Percentiles rank a stretch among this genome's conserved stretches.
These are phyloP conservation scores for Colletotrichum shisoi DNA, from an alignment of 2,329 filamentous ascomycete species.

Conservation along the genomic window DNA sequence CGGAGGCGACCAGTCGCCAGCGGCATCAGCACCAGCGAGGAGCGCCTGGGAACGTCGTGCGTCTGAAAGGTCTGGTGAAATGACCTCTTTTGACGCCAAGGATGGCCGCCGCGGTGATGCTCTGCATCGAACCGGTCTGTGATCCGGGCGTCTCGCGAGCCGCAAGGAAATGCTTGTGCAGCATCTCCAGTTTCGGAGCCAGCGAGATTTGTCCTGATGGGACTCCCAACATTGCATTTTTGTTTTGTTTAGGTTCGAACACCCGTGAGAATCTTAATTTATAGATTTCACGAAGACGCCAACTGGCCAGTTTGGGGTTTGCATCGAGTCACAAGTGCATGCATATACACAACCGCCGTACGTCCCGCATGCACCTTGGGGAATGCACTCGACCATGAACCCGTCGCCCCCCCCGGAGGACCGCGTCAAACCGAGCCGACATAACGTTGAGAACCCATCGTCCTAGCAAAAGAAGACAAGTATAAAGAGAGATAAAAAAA, in stretches of 20 bases:
- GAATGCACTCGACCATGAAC: not conserved
- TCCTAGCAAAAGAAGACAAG: too few species aligned
- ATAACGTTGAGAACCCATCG: not conserved
- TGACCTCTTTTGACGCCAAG: conserved; percentile 24
- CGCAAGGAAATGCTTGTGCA: conserved; percentile 30
- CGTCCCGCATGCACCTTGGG: not conserved
- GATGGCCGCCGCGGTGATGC: conserved; percentile 25
- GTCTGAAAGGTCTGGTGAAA: conserved; percentile 31
- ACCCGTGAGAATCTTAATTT: conserved; percentile 3
- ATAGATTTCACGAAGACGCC: conserved; percentile 4
- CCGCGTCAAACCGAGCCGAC: not conserved
- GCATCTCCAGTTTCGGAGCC: conserved; percentile 30
- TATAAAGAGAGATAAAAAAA: not conserved
- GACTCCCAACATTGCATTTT: conserved; percentile 26
- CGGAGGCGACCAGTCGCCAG: conserved; percentile 33
- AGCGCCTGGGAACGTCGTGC: conserved; percentile 26
- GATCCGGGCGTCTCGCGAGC: conserved; percentile 14
- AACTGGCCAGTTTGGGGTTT: not conserved
- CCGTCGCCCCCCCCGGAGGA: not conserved
- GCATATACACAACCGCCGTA: not conserved
- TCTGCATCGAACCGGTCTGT: conserved; percentile 9
- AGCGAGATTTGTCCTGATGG: conserved; percentile 28
- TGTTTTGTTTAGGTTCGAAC: conserved; percentile 18
- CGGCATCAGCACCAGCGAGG: conserved; percentile 26
- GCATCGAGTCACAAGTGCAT: conserved; percentile 23